Percentiles rank a stretch among this genome's conserved stretches.
phyloP scores from a whole-genome alignment of 148 eudicot genomes.

The Camellia granthamiana region DNA sequence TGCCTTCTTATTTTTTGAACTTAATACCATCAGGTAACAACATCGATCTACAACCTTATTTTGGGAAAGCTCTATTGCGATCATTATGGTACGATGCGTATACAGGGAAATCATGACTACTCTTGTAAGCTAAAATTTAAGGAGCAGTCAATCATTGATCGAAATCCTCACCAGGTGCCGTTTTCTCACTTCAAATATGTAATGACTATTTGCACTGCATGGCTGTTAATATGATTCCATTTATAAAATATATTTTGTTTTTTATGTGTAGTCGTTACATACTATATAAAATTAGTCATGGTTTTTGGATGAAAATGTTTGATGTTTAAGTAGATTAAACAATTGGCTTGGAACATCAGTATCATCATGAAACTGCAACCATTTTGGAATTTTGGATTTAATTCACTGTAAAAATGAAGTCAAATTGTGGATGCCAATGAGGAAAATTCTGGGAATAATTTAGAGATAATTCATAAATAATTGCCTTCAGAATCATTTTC shows the following conservation, averaged over 20 bases:
- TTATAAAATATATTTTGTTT: not conserved
- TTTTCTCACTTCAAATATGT: not conserved
- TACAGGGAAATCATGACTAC: conserved; percentile 65
- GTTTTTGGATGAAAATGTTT: not conserved
- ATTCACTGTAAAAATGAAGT: too few relatives aligned
- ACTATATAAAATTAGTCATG: not conserved
- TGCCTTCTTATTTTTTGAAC: not conserved
- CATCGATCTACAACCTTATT: conserved; percentile 90
- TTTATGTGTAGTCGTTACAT: not conserved
- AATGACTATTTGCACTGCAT: not conserved
- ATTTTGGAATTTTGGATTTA: too few relatives aligned
- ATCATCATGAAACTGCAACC: too few relatives aligned
- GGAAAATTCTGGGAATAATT: too few relatives aligned
- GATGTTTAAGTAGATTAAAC: not conserved
- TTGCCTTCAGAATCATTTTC: not conserved
- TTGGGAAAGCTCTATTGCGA: conserved; percentile 85
- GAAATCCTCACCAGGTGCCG: conserved; percentile 88
- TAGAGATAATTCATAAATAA: too few relatives aligned
- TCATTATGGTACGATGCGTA: conserved; percentile 91
- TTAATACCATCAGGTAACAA: conserved; percentile 59
- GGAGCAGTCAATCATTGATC: conserved; percentile 89
- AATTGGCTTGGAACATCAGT: too few relatives aligned
- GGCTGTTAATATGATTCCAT: not conserved
- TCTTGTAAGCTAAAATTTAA: conserved; percentile 80
- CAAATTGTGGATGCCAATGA: too few relatives aligned